A percentile compares a stretch with the other conserved stretches of the same genome.
These are phyloP conservation scores for Torulaspora indica DNA, from an alignment of 805 yeast species.

Conservation along the genomic window DNA sequence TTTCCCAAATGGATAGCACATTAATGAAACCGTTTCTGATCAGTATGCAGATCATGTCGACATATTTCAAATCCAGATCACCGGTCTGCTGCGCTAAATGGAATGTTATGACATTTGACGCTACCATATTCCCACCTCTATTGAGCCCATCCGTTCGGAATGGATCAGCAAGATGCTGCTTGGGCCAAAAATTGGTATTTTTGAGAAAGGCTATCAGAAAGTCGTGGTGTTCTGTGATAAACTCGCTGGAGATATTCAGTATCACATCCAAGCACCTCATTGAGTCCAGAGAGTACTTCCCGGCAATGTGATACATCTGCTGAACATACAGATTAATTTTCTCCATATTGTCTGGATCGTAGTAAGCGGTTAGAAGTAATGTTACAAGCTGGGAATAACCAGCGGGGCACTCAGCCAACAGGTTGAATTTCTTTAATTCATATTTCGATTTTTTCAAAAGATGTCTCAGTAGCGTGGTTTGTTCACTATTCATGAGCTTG, in stretches of 20 bases:
- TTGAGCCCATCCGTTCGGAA: conserved; percentile 35
- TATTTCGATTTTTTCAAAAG: conserved; percentile 32
- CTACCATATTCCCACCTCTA: conserved; percentile 52
- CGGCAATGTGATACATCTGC: conserved; percentile 56
- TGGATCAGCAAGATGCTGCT: conserved; percentile 30
- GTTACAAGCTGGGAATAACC: conserved; percentile 67
- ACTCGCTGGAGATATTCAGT: conserved; percentile 47
- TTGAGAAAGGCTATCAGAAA: conserved; percentile 50
- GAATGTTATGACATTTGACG: conserved; percentile 50
- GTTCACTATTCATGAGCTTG: conserved; percentile 27
- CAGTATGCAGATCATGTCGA: conserved; percentile 49
- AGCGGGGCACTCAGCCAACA: conserved; percentile 68
- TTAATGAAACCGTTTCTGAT: conserved; percentile 64
- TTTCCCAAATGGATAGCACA: conserved; percentile 55
- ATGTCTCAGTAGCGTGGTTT: conserved; percentile 24
- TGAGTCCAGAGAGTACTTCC: conserved; percentile 73
- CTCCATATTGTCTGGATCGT: conserved; percentile 38
- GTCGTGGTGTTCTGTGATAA: conserved; percentile 41
- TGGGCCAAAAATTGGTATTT: conserved; percentile 67
- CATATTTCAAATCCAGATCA: conserved; percentile 30
- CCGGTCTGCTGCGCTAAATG: conserved; percentile 29
- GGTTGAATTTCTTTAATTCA: conserved; percentile 53
- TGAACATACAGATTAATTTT: conserved; percentile 44
- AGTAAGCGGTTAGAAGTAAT: conserved; percentile 43
- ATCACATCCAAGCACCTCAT: conserved; percentile 61